Conservation (phyloP, 2,329 filamentous ascomycete species). For the Aspergillus sojae region DNA sequence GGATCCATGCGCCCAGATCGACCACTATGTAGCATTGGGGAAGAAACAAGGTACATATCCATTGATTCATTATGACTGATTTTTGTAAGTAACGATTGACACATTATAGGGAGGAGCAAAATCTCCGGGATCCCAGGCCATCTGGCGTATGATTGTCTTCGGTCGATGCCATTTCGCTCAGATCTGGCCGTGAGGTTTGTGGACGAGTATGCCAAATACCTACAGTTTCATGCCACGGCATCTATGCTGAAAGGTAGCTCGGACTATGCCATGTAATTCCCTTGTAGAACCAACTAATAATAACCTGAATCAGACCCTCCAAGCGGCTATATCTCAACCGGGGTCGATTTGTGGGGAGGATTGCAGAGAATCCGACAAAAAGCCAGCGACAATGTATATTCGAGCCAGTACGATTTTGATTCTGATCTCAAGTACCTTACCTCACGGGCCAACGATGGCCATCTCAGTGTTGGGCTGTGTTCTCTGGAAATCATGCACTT, state of each 20-base stretch:
- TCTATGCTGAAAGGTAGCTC: slow-evolving; percentile 47
- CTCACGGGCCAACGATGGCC: slow-evolving; percentile 64
- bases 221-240: slow-evolving; percentile 54
- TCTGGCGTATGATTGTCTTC: slow-evolving; percentile 28
- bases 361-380: slow-evolving; percentile 52
- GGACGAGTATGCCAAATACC: slow-evolving; percentile 36
- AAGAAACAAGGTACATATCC: background rate
- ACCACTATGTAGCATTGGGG: background rate
- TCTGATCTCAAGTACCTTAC: slow-evolving; percentile 57
- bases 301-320: slow-evolving; percentile 49
- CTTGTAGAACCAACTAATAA: background rate
- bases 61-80: background rate
- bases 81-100: background rate
- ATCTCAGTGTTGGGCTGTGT: slow-evolving; percentile 42
- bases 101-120: background rate
- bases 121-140: background rate
- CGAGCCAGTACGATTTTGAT: slow-evolving; percentile 60
- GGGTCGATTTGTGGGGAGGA: slow-evolving; percentile 51
- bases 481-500: slow-evolving; percentile 52
- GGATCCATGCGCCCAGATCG: background rate
- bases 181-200: slow-evolving; percentile 27
- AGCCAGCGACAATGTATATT: slow-evolving; percentile 46
- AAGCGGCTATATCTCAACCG: slow-evolving; percentile 52
- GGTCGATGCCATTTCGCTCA: slow-evolving; percentile 34
- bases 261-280: no score